These are phyloP conservation scores for Dalbergia cochinchinensis DNA, from an alignment of 306 rosid species.

Conservation along the genomic window DNA sequence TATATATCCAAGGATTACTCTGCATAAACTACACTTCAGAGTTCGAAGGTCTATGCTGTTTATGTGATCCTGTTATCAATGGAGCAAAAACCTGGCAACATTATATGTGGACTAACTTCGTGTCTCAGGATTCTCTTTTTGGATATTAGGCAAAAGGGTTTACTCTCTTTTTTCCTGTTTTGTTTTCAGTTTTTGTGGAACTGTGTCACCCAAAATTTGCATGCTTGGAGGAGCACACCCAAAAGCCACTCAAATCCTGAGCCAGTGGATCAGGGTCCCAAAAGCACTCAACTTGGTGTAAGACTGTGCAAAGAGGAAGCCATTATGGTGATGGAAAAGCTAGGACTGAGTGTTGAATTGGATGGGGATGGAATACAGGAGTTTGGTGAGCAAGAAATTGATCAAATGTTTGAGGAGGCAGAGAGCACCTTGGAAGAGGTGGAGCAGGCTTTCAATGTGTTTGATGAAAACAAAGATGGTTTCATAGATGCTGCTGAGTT, in stretches of 20 bases:
- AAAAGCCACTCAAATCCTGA: background rate
- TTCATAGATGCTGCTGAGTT: conserved; percentile 58
- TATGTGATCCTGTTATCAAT: conserved; percentile 5
- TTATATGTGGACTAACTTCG: background rate
- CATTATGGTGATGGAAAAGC: conserved; percentile 46
- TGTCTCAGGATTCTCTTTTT: conserved; percentile 20
- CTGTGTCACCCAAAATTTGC: conserved; percentile 10
- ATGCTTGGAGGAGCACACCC: conserved; percentile 1
- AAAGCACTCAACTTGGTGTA: conserved; percentile 15
- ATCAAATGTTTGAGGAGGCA: conserved; percentile 45
- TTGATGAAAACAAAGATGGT: conserved; percentile 64
- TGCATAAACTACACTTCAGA: background rate
- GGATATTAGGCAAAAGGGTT: background rate
- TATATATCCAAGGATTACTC: background rate
- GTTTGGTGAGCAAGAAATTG: conserved; percentile 45
- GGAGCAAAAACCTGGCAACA: conserved; percentile 18
- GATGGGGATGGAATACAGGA: conserved; percentile 26
- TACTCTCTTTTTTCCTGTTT: conserved; percentile 25
- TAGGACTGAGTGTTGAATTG: conserved; percentile 39
- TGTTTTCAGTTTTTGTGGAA: conserved; percentile 19
- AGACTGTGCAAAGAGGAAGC: conserved; percentile 52
- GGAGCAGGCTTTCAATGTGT: conserved; percentile 61
- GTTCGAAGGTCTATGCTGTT: too few relatives aligned
- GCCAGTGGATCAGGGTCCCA: conserved; percentile 2
- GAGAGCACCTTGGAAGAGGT: conserved; percentile 58